phyloP scores from a whole-genome alignment of 2,329 filamentous ascomycete species.

The Rutstroemia sp. region DNA sequence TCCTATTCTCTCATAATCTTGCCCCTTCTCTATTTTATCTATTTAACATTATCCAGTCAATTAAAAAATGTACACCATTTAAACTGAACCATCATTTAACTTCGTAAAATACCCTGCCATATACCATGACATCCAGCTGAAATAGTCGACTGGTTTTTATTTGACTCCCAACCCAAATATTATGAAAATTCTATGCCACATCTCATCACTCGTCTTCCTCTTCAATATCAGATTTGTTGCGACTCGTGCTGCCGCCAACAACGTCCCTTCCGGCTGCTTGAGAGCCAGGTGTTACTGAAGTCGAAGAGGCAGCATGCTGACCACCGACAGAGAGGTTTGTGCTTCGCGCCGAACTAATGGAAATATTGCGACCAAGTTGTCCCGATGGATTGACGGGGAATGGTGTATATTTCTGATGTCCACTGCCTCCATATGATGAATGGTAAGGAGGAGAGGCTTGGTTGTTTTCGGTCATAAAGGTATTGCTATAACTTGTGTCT shows the following conservation, averaged over 20 bases:
- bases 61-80: background rate
- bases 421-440: conserved; percentile 2
- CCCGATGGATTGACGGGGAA: background rate
- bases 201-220: background rate
- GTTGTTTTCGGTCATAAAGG: background rate
- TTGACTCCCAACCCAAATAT: background rate
- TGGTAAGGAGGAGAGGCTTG: background rate
- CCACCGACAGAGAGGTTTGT: background rate
- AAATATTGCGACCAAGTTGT: conserved; percentile 1
- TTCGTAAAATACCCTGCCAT: background rate
- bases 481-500: background rate
- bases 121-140: background rate
- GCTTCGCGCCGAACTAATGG: conserved; percentile 1
- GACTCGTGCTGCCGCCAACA: background rate
- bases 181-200: background rate
- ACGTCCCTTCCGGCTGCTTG: background rate
- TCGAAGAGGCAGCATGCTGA: background rate
- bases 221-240: background rate
- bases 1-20: background rate
- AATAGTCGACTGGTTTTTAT: background rate
- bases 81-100: conserved; percentile 1
- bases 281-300: background rate
- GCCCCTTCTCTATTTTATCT: background rate
- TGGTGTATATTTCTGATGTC: conserved; percentile 2
- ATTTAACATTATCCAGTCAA: background rate